These are phyloP conservation scores for Rosellinia necatrix DNA, from an alignment of 2,329 filamentous ascomycete genomes.

Conservation along the genomic window DNA sequence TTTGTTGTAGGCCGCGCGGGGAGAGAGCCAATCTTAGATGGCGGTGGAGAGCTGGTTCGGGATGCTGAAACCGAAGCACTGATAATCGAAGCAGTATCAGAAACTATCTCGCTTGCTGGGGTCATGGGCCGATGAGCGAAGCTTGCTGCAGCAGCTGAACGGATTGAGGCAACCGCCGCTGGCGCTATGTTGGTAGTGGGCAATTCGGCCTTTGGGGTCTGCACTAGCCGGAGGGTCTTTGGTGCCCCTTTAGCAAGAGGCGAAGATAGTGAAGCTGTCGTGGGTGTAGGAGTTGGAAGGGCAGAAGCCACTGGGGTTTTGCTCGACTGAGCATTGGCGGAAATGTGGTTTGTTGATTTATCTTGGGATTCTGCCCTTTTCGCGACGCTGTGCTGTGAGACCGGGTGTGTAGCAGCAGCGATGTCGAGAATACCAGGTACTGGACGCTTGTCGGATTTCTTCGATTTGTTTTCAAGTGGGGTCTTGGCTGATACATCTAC, in stretches of 20 bases:
- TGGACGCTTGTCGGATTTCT: conserved; percentile 41
- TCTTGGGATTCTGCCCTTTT: conserved; percentile 40
- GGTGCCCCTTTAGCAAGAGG: conserved; percentile 58
- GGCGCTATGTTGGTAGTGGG: conserved; percentile 45
- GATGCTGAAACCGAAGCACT: conserved; percentile 72
- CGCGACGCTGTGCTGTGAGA: not conserved
- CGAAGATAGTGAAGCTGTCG: conserved; percentile 56
- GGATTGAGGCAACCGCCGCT: conserved; percentile 38
- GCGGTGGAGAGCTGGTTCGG: conserved; percentile 73
- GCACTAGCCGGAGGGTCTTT: conserved; percentile 72
- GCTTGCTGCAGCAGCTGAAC: conserved; percentile 38
- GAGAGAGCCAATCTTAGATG: conserved; percentile 68
- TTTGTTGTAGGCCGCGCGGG: conserved; percentile 73
- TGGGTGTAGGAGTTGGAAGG: conserved; percentile 55
- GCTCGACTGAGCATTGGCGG: conserved; percentile 41
- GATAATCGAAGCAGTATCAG: conserved; percentile 76
- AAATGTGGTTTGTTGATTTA: conserved; percentile 21
- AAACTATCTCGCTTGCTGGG: conserved; percentile 73
- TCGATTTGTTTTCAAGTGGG: conserved; percentile 32
- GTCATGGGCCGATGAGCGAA: conserved; percentile 66
- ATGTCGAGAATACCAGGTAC: conserved; percentile 54
- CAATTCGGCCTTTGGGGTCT: conserved; percentile 66
- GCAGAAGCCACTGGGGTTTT: conserved; percentile 45
- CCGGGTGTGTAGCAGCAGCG: conserved; percentile 48
- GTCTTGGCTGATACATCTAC: conserved; percentile 33